Conservation (phyloP, 352 stramenopile species). For the Phytophthora sojae region DNA sequence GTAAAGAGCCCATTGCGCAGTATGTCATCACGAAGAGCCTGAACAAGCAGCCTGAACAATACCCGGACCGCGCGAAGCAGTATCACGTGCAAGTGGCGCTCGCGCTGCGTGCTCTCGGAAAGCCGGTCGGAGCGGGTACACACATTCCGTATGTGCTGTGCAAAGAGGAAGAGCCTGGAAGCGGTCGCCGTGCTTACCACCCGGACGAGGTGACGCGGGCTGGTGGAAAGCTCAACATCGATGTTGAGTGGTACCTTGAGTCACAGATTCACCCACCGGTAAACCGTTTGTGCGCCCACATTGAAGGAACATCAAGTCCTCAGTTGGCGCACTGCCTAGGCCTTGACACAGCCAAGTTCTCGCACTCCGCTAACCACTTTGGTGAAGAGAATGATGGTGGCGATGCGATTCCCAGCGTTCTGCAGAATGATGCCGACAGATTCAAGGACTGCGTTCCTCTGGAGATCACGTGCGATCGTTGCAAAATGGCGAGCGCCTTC, state of each 20-base stretch:
- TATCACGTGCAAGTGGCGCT: conserved; percentile 98
- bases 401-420: conserved; percentile 89
- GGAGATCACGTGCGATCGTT: conserved; percentile 77
- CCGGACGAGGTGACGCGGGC: conserved; percentile 85
- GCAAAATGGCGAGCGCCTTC: conserved; percentile 72
- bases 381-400: conserved; percentile 87
- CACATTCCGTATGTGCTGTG: conserved; percentile 99
- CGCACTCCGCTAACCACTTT: conserved; percentile 74
- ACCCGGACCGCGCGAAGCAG: conserved; percentile 96
- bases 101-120: conserved; percentile 94
- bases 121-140: conserved; percentile 97
- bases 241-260: conserved; percentile 98
- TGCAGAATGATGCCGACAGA: conserved; percentile 88
- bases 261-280: conserved; percentile 97
- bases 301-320: conserved; percentile 96
- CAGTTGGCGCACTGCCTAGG: conserved; percentile 97
- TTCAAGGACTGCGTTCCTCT: conserved; percentile 90
- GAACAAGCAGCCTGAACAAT: conserved; percentile 99
- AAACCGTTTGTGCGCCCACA: conserved; percentile 98
- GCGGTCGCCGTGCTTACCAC: conserved; percentile 82
- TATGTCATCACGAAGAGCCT: conserved; percentile 99
- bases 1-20: conserved; percentile 95
- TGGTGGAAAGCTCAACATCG: conserved; percentile 87
- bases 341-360: conserved; percentile 96
- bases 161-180: conserved; percentile 83